Percentiles rank a stretch among this genome's conserved stretches.
These are phyloP conservation scores for Kockiozyma suomiensis DNA, from an alignment of 805 yeast genomes.

Conservation along the genomic window DNA sequence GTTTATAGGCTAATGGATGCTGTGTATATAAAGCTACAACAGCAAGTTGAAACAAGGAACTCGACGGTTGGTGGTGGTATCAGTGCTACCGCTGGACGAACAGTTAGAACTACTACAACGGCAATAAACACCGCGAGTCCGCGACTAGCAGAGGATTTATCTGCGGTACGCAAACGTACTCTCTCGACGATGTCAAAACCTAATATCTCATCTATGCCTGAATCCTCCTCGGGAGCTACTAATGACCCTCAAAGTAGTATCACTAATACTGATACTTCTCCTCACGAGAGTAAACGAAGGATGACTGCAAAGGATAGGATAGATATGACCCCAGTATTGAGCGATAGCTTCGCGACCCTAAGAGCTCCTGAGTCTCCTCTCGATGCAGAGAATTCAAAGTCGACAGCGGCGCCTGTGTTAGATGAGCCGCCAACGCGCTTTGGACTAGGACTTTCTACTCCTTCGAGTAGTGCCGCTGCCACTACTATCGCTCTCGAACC, in stretches of 20 bases:
- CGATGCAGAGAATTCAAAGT: not conserved
- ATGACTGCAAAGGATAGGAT: conserved; percentile 9
- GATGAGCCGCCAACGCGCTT: not conserved
- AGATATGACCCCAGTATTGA: not conserved
- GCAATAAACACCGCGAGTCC: not conserved
- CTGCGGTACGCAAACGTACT: not conserved
- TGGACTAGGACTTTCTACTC: conserved; percentile 8
- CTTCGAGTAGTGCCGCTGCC: not conserved
- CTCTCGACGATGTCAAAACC: not conserved
- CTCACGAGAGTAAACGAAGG: conserved; percentile 10
- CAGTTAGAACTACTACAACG: conserved; percentile 5
- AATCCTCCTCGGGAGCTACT: too few relatives aligned
- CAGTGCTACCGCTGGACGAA: not conserved
- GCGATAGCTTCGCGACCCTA: not conserved
- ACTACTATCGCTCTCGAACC: not conserved
- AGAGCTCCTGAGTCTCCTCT: not conserved
- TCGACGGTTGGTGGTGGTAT: not conserved
- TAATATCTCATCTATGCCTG: not conserved
- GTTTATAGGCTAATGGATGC: not conserved
- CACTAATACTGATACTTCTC: not conserved
- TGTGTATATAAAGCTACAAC: not conserved
- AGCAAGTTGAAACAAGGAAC: not conserved
- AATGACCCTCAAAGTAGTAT: too few relatives aligned
- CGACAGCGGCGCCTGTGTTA: not conserved
- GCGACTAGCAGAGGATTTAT: not conserved